Conservation (phyloP, 257 asterid species). For the Fraxinus americana region DNA sequence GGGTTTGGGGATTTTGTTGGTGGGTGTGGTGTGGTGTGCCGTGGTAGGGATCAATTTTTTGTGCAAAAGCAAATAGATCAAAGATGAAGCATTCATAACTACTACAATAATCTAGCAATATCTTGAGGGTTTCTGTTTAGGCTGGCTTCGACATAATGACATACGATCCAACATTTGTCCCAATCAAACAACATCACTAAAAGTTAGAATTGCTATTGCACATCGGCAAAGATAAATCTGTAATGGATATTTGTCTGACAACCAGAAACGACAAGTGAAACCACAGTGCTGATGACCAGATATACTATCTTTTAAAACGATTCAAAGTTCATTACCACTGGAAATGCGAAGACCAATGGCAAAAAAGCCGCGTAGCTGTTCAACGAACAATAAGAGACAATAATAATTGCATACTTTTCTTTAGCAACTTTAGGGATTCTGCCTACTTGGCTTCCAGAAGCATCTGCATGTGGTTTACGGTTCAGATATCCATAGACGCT, state of each 20-base stretch:
- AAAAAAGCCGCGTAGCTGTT: neutral
- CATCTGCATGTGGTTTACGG: slow-evolving; percentile 66
- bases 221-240: neutral
- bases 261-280: neutral
- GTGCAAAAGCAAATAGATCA: neutral
- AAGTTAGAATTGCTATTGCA: neutral
- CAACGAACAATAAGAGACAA: neutral
- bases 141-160: neutral
- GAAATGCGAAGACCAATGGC: neutral
- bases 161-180: neutral
- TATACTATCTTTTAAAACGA: neutral
- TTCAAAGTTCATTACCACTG: neutral
- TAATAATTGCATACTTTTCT: neutral
- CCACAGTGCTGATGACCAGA: neutral
- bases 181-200: neutral
- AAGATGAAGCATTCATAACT: neutral
- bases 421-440: neutral
- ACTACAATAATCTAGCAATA: neutral
- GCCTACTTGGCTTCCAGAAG: slow-evolving; percentile 53
- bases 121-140: neutral
- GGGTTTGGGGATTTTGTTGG: no score
- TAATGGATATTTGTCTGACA: neutral
- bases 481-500: slow-evolving; percentile 50
- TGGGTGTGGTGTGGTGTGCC: no score
- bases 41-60: neutral